Conservation (phyloP, 108 stramenopile genomes). For the Pelagomonas calceolata region DNA sequence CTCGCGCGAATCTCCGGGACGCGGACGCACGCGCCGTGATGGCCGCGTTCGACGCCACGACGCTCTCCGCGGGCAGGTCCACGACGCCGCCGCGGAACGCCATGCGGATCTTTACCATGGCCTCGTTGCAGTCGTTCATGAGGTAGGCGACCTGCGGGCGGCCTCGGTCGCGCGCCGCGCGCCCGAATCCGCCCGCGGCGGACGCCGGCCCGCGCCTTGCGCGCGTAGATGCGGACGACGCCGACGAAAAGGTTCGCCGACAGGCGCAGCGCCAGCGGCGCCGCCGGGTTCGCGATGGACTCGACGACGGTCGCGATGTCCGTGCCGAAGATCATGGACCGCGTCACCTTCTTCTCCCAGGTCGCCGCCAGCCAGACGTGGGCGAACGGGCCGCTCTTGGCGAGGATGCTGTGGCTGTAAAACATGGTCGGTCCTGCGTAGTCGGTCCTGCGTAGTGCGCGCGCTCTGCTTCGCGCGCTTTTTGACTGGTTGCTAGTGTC, state of each 20-base stretch:
- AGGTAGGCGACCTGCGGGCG: conserved; percentile 44
- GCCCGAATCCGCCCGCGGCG: too few relatives aligned
- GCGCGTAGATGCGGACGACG: conserved; percentile 91
- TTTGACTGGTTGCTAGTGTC: too few relatives aligned
- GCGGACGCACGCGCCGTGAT: not conserved
- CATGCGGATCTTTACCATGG: conserved; percentile 93
- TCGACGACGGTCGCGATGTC: conserved; percentile 82
- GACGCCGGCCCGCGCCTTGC: conserved; percentile 46
- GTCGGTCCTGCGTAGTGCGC: too few relatives aligned
- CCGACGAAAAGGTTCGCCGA: conserved; percentile 90
- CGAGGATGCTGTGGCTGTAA: conserved; percentile 95
- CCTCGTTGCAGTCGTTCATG: conserved; percentile 92
- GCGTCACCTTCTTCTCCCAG: conserved; percentile 95
- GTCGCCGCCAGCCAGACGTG: conserved; percentile 99
- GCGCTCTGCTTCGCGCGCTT: too few relatives aligned
- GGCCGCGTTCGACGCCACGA: conserved; percentile 20
- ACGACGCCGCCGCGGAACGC: conserved; percentile 64
- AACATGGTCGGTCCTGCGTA: too few relatives aligned
- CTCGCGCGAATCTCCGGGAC: too few relatives aligned
- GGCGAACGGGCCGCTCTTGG: conserved; percentile 94
- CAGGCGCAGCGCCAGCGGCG: conserved; percentile 90
- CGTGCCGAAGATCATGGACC: conserved; percentile 84
- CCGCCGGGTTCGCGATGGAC: conserved; percentile 82
- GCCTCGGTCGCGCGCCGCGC: too few relatives aligned
- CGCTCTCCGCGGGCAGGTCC: conserved; percentile 19